Base-by-base conservation (phyloP, 768 basidiomycete genomes). In the Psilocybe cyanescens region DNA sequence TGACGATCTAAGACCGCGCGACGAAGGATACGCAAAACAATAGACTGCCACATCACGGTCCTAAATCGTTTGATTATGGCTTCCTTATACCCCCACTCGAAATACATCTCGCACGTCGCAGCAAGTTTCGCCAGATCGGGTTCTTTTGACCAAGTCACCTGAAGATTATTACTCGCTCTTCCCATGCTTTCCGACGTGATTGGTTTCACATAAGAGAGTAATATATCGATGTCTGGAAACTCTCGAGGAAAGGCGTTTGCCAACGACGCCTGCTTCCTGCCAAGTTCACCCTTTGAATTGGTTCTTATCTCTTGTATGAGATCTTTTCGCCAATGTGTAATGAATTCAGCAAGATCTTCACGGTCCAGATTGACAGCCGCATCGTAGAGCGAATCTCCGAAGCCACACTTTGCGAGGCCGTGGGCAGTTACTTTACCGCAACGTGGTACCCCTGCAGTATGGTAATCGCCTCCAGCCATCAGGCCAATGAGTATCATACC, bases 81-180 rank as follows among this genome's bases (percentile, higher is more conserved):
- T 51, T 93, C 90, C 67, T 82, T 88, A 53, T 92, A 88, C 0
- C 95, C 95, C 95, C 95, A 97, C 70, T 96, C 95, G 63, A 97
- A 97, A 71, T 88, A 91, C 50, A 88, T 81, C 73, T 97, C 95
- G 76, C 94, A 96, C 3, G 88, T 79, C 8, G 78, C 83, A 0
- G 95, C 94, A 14, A 96, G 83, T 57, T 83, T 85, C 14, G 82
- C 83, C 1, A 93, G 76, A 65, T 90, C 86, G 0, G 90, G 89
- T 61, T 94, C 91, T 58, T 76, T 81, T 1, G 78, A 71, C 78
- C 82, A 83, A 0, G 76, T 81, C 29, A 81, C 71, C 60, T 67
- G 72, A 54, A 75, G 65, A 37, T 78, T 75, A 37, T 75, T 72
- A 19, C 69, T 70, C 2, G 75, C 69, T 55, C 78, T 73, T 11